Percentiles rank a stretch among this genome's conserved stretches.
These are phyloP conservation scores for Daldinia bambusicola DNA, from an alignment of 495 filamentous ascomycete genomes.

Conservation along the genomic window DNA sequence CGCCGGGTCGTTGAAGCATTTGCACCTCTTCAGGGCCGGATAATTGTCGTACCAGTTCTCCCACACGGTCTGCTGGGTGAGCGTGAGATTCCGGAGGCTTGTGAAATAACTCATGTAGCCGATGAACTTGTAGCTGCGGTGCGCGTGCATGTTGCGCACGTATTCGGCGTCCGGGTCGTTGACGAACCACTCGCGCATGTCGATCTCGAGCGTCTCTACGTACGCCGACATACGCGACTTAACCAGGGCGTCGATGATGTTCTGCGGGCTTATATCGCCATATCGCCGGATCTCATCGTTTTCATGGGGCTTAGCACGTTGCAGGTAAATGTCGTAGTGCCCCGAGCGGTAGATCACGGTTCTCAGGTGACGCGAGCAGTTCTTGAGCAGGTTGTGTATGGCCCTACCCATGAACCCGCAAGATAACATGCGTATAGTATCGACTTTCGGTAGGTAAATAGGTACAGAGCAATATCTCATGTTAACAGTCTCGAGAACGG, in stretches of 20 bases:
- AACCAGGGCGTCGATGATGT: background rate
- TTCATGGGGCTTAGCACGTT: no score
- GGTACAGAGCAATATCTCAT: background rate
- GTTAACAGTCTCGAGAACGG: background rate
- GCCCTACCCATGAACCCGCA: background rate
- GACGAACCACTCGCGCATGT: slow-evolving; percentile 5
- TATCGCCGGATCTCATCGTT: background rate
- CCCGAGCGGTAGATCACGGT: slow-evolving; percentile 9
- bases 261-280: background rate
- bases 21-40: background rate
- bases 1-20: background rate
- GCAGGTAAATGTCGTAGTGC: background rate
- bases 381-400: background rate
- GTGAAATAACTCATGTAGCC: background rate
- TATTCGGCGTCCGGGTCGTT: background rate
- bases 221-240: fast-evolving
- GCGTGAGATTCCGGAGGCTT: background rate
- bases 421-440: background rate
- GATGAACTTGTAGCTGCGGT: background rate
- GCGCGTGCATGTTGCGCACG: no score
- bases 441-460: background rate
- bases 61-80: slow-evolving; percentile 27
- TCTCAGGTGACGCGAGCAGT: background rate
- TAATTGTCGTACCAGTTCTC: background rate
- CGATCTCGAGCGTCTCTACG: slow-evolving; percentile 7